phyloP scores from a whole-genome alignment of 331 rosid genomes.

The Malus hybrid region DNA sequence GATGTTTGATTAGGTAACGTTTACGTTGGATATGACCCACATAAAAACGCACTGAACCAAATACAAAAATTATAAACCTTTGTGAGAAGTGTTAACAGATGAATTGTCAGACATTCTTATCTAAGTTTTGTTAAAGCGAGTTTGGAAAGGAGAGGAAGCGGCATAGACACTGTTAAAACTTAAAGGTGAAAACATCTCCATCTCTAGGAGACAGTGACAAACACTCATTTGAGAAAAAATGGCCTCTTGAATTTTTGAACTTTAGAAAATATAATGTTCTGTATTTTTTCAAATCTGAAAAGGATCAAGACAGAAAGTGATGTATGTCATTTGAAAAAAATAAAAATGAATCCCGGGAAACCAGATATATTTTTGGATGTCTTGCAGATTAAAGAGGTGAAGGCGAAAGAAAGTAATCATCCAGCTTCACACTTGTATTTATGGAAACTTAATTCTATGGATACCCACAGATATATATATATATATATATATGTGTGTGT shows the following conservation, averaged over 20 bases:
- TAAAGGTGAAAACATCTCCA: constrained; percentile 38
- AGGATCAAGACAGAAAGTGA: constrained; percentile 2
- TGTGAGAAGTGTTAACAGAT: too few relatives aligned
- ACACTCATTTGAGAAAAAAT: constrained; percentile 49
- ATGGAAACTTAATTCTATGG: neutral
- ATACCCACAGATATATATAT: too few relatives aligned
- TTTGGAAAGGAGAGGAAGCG: constrained; percentile 9
- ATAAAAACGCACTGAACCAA: neutral
- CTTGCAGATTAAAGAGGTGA: neutral
- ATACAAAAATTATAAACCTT: neutral
- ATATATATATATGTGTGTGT: too few relatives aligned
- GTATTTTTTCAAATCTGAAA: neutral
- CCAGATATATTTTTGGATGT: neutral
- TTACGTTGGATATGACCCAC: neutral
- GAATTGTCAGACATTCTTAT: too few relatives aligned
- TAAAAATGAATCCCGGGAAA: constrained; percentile 5
- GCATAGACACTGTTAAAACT: constrained; percentile 30
- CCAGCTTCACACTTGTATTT: too few relatives aligned
- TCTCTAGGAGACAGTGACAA: constrained; percentile 50
- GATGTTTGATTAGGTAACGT: neutral
- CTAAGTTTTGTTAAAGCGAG: neutral
- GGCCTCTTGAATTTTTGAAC: constrained; percentile 31
- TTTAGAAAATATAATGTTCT: neutral
- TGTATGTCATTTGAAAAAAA: neutral
- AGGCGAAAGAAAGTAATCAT: neutral